Evolutionary conservation across 148 eudicot species (phyloP).

Genomic region (Silene conica): DNA sequence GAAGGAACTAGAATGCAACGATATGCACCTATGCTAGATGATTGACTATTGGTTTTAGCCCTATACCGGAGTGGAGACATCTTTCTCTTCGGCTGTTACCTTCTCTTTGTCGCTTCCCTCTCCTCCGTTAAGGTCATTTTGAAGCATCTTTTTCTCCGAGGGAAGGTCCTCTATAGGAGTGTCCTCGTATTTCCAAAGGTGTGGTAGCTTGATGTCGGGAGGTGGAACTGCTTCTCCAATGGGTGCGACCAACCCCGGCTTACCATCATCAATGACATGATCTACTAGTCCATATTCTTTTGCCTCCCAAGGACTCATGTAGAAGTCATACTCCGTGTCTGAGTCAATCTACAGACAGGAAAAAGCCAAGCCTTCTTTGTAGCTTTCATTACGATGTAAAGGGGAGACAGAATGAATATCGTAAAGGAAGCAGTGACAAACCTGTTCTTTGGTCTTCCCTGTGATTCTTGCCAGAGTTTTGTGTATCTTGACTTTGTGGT

Average conservation of each 20-base stretch:
- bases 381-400: neutral
- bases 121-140: slow-evolving; percentile 20
- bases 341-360: slow-evolving; percentile 49
- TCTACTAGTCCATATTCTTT: slow-evolving; percentile 85
- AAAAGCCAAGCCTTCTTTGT: neutral
- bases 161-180: slow-evolving; percentile 62
- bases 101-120: neutral
- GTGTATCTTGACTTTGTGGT: slow-evolving; percentile 71
- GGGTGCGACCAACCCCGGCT: slow-evolving; percentile 92
- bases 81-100: slow-evolving; percentile 28
- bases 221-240: slow-evolving; percentile 62
- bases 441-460: slow-evolving; percentile 81
- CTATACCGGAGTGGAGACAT: slow-evolving; percentile 42
- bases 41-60: neutral
- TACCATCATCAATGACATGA: slow-evolving; percentile 85
- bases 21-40: slow-evolving; percentile 11
- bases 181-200: slow-evolving; percentile 64
- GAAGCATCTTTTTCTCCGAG: slow-evolving; percentile 58
- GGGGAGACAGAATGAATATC: neutral
- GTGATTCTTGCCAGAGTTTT: slow-evolving; percentile 82
- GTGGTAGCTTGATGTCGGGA: slow-evolving; percentile 64
- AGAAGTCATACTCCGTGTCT: slow-evolving; percentile 71
- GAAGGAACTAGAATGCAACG: neutral
- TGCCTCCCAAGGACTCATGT: slow-evolving; percentile 93
- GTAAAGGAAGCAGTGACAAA: slow-evolving; percentile 19